Base-by-base conservation (phyloP, 2,329 filamentous ascomycete genomes). In the Curvularia verruculosa region DNA sequence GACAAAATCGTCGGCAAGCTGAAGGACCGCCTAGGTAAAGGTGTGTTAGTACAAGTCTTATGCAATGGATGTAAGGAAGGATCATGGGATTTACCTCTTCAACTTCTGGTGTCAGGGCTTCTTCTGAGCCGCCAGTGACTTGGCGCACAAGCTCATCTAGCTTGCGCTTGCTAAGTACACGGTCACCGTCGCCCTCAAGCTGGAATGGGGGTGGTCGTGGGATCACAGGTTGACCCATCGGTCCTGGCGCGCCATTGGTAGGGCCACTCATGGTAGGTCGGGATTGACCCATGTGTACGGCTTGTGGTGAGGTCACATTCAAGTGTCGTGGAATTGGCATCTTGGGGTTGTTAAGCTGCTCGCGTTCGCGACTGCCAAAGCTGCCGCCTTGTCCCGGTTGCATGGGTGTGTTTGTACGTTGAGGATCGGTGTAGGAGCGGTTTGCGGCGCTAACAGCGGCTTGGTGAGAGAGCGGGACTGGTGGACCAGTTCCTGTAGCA, bases 81-180 rank as follows among this genome's bases (percentile, higher is more conserved):
- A 24, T 21, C 1, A 12, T 21, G 4, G 50, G 26, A 54, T 83
- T 76, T 83, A 96, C 93, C 84, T 98, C 94, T 85, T 99, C 95
- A 48, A 96, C 94, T 67, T 98, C 95, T 0, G 95, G 91, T 26
- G 91, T 91, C 64, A 98, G 80, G 36, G 88, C 85, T 72, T 94
- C 91, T 60, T 91, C 89, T 24, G 87, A 88, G 9, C 89, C 89
- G 52, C 93, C 93, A 34, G 92, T 96, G 57, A 98, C 92, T 77
- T 98, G 94, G 49, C 93, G 87, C 8, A 98, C 93, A 36, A 99
- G 84, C 74, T 97, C 94, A 71, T 99, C 93, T 39, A 99, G 84
- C 80, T 96, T 98, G 80, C 96, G 96, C 85, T 97, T 97, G 80
- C 90, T 96, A n/a, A 99, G 82, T 1, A 99, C 90, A 41, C 93